phyloP scores from a whole-genome alignment of 208 protist species.

The Vickermania ingenoplastis region DNA sequence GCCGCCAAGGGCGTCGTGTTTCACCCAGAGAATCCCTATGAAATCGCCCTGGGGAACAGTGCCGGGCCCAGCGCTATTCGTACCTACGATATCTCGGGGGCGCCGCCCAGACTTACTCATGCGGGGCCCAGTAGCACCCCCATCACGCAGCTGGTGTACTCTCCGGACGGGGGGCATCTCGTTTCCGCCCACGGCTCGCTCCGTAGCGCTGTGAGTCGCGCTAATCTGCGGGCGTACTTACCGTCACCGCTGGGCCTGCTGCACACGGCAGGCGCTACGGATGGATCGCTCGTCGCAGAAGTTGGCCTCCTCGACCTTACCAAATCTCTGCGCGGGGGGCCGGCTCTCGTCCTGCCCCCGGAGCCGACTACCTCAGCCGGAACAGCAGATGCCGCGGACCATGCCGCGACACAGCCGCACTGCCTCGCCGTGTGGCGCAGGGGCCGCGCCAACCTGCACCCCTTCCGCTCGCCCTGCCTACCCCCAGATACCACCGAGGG shows the following conservation, averaged over 20 bases:
- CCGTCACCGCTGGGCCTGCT: not conserved
- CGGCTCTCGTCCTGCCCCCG: not conserved
- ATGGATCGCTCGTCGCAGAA: not conserved
- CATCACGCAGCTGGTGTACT: conserved; percentile 62
- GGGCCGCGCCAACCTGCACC: conserved; percentile 2
- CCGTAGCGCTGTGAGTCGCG: not conserved
- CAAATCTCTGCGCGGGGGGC: not conserved
- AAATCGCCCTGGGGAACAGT: conserved; percentile 41
- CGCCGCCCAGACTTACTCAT: conserved; percentile 15
- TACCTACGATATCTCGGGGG: conserved; percentile 47
- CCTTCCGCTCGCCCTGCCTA: not conserved
- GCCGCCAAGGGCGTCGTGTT: conserved; percentile 55
- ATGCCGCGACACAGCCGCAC: no score
- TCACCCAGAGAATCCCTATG: conserved; percentile 56
- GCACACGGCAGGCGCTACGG: not conserved
- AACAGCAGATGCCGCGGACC: not conserved
- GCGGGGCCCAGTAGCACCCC: conserved; percentile 27
- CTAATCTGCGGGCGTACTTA: not conserved
- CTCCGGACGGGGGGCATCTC: conserved; percentile 53
- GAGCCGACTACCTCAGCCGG: not conserved
- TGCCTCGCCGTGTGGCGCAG: conserved; percentile 22
- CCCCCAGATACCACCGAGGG: not conserved
- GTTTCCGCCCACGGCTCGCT: conserved; percentile 42
- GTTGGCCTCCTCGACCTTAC: not conserved
- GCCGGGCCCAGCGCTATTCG: conserved; percentile 27